A percentile compares a stretch with the other conserved stretches of the same genome.
Evolutionary conservation across 139 green algal genomes (phyloP).

Genomic region (Desmodesmus armatus): DNA sequence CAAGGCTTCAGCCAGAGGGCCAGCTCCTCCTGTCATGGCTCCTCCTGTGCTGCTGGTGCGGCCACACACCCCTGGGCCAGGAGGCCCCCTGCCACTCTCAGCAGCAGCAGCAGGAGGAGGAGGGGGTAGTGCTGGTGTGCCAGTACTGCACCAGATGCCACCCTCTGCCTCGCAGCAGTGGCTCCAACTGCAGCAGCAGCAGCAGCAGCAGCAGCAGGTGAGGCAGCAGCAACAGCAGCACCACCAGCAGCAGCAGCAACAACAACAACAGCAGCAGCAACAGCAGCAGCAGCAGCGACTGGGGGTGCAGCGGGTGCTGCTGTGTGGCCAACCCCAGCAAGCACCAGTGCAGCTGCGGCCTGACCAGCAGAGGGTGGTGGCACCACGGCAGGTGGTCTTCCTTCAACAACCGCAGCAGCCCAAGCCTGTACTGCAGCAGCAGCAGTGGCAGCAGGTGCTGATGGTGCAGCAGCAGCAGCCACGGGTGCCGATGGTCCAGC

Average conservation of each 20-base stretch:
- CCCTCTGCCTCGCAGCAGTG: background rate
- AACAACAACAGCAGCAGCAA: background rate
- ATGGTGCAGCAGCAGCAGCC: background rate
- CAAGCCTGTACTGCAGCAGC: background rate
- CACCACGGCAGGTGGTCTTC: background rate
- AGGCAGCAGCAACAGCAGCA: background rate
- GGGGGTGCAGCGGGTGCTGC: conserved; percentile 20
- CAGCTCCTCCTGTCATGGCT: too few relatives aligned
- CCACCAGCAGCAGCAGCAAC: background rate
- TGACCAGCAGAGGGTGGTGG: background rate
- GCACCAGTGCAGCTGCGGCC: conserved; percentile 4
- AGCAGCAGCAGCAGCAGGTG: background rate
- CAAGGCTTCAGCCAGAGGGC: too few relatives aligned
- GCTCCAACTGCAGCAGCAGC: background rate
- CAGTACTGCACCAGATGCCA: conserved; percentile 14
- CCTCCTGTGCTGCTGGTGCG: too few relatives aligned
- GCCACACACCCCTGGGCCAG: background rate
- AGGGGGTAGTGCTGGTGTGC: too few relatives aligned
- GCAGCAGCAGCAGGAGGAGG: conserved; percentile 5
- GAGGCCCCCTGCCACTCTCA: background rate
- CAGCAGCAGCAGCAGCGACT: background rate
- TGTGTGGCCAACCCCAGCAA: background rate
- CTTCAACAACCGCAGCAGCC: background rate
- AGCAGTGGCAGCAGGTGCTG: background rate
- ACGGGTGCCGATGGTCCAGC: too few relatives aligned